Percentiles rank a stretch among this genome's conserved stretches.
Conservation (phyloP, 495 filamentous ascomycete genomes). For the Penicillium longicatenatum region DNA sequence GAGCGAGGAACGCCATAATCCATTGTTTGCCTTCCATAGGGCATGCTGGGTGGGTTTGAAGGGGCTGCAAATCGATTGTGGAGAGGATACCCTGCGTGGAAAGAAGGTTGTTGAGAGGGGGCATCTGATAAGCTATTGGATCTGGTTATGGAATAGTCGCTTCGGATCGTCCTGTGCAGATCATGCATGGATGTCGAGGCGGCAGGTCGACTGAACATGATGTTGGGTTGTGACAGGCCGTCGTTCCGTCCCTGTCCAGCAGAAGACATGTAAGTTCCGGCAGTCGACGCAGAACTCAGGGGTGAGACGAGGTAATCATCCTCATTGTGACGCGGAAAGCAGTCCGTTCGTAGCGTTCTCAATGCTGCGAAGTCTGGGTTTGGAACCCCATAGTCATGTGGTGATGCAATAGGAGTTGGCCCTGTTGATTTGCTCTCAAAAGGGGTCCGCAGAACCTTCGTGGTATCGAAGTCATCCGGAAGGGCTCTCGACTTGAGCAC, state of each 20-base stretch:
- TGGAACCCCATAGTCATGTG: slow-evolving; percentile 22
- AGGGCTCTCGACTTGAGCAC: slow-evolving; percentile 93
- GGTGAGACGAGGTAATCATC: slow-evolving; percentile 50
- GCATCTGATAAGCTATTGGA: slow-evolving; percentile 49
- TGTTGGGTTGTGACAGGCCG: slow-evolving; percentile 25
- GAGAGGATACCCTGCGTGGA: slow-evolving; percentile 35
- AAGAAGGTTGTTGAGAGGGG: slow-evolving; percentile 29
- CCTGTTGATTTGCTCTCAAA: slow-evolving; percentile 40
- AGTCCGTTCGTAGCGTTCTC: slow-evolving; percentile 42
- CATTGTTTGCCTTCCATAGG: slow-evolving; percentile 40
- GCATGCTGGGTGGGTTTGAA: slow-evolving; percentile 31
- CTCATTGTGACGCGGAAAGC: slow-evolving; percentile 37
- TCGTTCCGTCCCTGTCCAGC: slow-evolving; percentile 33
- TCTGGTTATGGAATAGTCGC: slow-evolving; percentile 37
- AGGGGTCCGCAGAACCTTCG: slow-evolving; percentile 85
- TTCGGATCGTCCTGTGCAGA: slow-evolving; percentile 37
- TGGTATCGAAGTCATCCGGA: slow-evolving; percentile 90
- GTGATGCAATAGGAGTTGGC: slow-evolving; percentile 37
- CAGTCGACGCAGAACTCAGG: slow-evolving; percentile 44
- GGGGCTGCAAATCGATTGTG: slow-evolving; percentile 35
- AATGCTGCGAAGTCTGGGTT: slow-evolving; percentile 22
- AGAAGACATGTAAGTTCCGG: slow-evolving; percentile 44
- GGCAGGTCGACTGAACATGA: slow-evolving; percentile 34
- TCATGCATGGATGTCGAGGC: slow-evolving; percentile 33
- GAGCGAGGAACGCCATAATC: slow-evolving; percentile 37